A percentile compares a stretch with the other conserved stretches of the same genome.
Evolutionary conservation across 1,284 basidiomycete genomes (phyloP).

Genomic region (Rhodotorula glutinis): DNA sequence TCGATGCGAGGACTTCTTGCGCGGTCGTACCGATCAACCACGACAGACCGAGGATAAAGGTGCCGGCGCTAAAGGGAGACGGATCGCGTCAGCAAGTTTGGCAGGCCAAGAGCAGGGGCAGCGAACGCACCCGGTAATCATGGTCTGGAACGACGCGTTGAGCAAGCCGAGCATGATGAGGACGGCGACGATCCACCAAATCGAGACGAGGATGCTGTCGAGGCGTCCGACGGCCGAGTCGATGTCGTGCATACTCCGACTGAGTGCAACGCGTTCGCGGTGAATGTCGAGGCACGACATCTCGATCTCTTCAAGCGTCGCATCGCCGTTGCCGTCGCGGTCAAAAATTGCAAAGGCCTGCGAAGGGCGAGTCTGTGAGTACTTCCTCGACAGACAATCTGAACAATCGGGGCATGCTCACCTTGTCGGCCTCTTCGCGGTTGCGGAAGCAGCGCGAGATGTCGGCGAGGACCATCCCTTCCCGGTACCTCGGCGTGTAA

Average conservation of each 20-base stretch:
- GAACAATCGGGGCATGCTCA: background rate
- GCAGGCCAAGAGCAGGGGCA: no score
- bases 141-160: slow-evolving; percentile 43
- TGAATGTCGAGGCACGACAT: slow-evolving; percentile 76
- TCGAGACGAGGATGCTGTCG: slow-evolving; percentile 44
- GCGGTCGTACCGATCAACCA: slow-evolving; percentile 56
- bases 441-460: slow-evolving; percentile 70
- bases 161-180: slow-evolving; percentile 44
- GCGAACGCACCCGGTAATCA: slow-evolving; percentile 37
- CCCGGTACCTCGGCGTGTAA: slow-evolving; percentile 64
- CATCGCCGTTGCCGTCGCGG: slow-evolving; percentile 76
- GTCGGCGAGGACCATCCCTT: slow-evolving; percentile 64
- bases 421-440: slow-evolving; percentile 61
- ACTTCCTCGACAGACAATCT: no score
- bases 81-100: slow-evolving; percentile 1
- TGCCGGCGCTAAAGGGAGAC: slow-evolving; percentile 37
- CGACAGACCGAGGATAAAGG: slow-evolving; percentile 44
- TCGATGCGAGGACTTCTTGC: slow-evolving; percentile 40
- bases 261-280: slow-evolving; percentile 76
- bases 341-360: slow-evolving; percentile 73
- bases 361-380: slow-evolving; percentile 29
- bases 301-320: slow-evolving; percentile 69
- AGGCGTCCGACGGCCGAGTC: slow-evolving; percentile 73
- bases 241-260: slow-evolving; percentile 83
- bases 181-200: slow-evolving; percentile 44